Conservation (phyloP, 805 yeast species). For the Teunomyces lycoperdinae region DNA sequence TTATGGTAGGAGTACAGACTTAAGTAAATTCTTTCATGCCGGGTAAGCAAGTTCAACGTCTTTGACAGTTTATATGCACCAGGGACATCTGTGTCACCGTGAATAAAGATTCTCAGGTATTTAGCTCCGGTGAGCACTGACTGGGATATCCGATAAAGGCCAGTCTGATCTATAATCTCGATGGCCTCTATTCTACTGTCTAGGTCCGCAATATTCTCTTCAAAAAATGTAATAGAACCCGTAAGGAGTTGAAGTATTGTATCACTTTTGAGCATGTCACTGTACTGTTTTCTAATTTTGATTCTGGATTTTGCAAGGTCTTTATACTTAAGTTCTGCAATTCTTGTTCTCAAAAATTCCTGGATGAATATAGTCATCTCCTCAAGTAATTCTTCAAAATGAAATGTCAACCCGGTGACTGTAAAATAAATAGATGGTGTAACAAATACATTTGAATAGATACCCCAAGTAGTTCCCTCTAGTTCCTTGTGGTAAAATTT, state of each 20-base stretch:
- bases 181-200: constrained; percentile 56
- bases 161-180: constrained; percentile 44
- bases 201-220: constrained; percentile 52
- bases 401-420: constrained; percentile 49
- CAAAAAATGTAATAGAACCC: constrained; percentile 52
- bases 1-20: neutral
- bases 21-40: constrained; percentile 17
- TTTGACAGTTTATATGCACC: constrained; percentile 16
- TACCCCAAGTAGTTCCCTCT: constrained; percentile 56
- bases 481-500: constrained; percentile 52
- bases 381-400: constrained; percentile 33
- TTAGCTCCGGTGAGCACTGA: constrained; percentile 26
- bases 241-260: constrained; percentile 49
- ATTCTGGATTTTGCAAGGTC: constrained; percentile 46
- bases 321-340: constrained; percentile 20
- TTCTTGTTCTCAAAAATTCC: constrained; percentile 10
- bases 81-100: constrained; percentile 43
- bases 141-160: constrained; percentile 27
- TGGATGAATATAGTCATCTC: constrained; percentile 31
- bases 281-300: constrained; percentile 46
- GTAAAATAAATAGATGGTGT: constrained; percentile 52
- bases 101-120: constrained; percentile 42
- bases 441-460: constrained; percentile 54
- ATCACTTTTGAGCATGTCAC: constrained; percentile 37
- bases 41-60: constrained; percentile 21